Evolutionary conservation across 768 basidiomycete species (phyloP).

Genomic region (Lactarius sanguifluus): DNA sequence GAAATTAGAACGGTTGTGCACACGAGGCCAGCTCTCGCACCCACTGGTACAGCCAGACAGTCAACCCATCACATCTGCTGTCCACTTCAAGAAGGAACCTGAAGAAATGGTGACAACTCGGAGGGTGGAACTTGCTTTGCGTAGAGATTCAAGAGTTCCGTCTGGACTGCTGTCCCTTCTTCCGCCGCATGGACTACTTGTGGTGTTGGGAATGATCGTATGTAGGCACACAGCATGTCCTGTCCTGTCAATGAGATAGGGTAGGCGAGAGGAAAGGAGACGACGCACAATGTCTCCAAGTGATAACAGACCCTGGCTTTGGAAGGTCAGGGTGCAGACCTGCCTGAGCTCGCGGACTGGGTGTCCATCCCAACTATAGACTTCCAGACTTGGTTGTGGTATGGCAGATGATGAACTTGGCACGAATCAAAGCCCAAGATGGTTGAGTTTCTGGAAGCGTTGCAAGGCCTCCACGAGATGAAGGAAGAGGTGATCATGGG

Average conservation of each 20-base stretch:
- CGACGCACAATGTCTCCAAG: slow-evolving; percentile 8
- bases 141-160: too few species aligned
- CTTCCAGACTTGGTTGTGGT: neutral
- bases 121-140: too few species aligned
- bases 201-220: neutral
- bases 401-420: neutral
- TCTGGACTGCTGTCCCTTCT: neutral
- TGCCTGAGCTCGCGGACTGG: neutral
- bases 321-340: too few species aligned
- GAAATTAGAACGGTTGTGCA: too few species aligned
- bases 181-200: neutral
- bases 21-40: too few species aligned
- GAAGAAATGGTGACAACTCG: too few species aligned
- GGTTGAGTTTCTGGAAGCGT: slow-evolving; percentile 1
- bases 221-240: too few species aligned
- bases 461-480: neutral
- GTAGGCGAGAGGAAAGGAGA: neutral
- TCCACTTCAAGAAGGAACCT: too few species aligned
- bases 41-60: too few species aligned
- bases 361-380: neutral
- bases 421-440: neutral
- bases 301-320: too few species aligned
- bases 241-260: neutral
- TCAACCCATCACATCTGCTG: too few species aligned
- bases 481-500: neutral